phyloP scores from a whole-genome alignment of 148 eudicot species.

The Dysphania ambrosioides region DNA sequence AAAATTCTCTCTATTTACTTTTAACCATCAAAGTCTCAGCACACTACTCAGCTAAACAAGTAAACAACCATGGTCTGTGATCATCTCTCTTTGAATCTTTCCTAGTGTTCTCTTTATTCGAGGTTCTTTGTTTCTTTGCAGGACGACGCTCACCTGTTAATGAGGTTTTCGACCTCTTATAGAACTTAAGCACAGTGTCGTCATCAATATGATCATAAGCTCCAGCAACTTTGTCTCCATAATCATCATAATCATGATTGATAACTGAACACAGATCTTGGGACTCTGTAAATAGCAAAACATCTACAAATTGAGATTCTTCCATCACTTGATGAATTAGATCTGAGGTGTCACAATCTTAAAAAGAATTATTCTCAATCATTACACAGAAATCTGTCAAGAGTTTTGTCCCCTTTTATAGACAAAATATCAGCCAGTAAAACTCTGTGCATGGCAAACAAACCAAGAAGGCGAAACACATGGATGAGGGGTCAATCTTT shows the following conservation, averaged over 20 bases:
- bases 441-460: constrained; percentile 37
- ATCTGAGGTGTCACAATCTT: constrained; percentile 24
- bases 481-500: constrained; percentile 50
- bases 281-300: constrained; percentile 13
- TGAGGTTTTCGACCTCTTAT: constrained; percentile 14
- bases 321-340: constrained; percentile 24
- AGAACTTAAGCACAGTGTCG: constrained; percentile 4
- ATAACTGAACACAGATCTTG: constrained; percentile 23
- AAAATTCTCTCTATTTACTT: neutral
- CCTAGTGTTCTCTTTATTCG: constrained; percentile 1
- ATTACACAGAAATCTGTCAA: constrained; percentile 22
- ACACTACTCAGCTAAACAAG: neutral
- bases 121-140: constrained; percentile 25
- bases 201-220: neutral
- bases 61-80: neutral
- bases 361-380: constrained; percentile 29
- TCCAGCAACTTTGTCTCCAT: neutral
- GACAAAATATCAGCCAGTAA: constrained; percentile 29
- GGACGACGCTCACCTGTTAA: neutral
- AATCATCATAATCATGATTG: constrained; percentile 17
- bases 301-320: constrained; percentile 26
- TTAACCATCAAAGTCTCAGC: neutral
- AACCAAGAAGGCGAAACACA: constrained; percentile 40
- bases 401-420: constrained; percentile 26
- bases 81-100: constrained; percentile 21